phyloP scores from a whole-genome alignment of 345 rosid species.

The Laguncularia racemosa region DNA sequence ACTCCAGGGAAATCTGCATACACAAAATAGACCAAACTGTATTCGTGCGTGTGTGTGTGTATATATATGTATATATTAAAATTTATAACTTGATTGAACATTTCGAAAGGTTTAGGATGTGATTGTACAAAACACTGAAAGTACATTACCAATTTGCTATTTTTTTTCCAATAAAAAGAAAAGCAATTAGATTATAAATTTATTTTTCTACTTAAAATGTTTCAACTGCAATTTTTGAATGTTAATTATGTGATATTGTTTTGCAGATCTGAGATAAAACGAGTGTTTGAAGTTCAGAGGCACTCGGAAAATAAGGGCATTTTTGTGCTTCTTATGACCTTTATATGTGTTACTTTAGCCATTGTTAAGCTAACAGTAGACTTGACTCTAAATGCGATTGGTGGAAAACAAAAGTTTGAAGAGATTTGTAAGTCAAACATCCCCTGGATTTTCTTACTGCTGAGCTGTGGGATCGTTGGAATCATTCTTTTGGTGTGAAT shows the following conservation, averaged over 20 bases:
- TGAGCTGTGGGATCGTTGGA: conserved; percentile 17
- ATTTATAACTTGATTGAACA: too few species aligned
- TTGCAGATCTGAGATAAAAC: conserved; percentile 33
- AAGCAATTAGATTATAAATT: neutral
- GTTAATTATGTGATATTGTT: neutral
- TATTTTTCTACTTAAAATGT: neutral
- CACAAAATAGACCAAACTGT: too few species aligned
- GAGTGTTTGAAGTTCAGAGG: conserved; percentile 23
- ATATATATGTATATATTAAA: too few species aligned
- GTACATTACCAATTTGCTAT: too few species aligned
- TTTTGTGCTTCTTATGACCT: conserved; percentile 25
- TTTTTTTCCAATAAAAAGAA: too few species aligned
- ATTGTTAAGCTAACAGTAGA: conserved; percentile 28
- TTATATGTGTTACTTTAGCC: conserved; percentile 27
- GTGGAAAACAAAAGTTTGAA: conserved; percentile 9
- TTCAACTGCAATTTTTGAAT: neutral
- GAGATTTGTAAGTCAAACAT: conserved; percentile 10
- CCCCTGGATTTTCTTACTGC: conserved; percentile 17
- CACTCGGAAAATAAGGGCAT: conserved; percentile 41
- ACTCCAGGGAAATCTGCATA: too few species aligned
- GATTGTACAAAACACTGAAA: too few species aligned
- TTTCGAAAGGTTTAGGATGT: too few species aligned
- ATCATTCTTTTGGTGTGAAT: conserved; percentile 18
- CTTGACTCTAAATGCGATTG: conserved; percentile 15
- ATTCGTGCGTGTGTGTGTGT: too few species aligned